Conservation (phyloP, 768 basidiomycete species). For the Polyporus arcularius region DNA sequence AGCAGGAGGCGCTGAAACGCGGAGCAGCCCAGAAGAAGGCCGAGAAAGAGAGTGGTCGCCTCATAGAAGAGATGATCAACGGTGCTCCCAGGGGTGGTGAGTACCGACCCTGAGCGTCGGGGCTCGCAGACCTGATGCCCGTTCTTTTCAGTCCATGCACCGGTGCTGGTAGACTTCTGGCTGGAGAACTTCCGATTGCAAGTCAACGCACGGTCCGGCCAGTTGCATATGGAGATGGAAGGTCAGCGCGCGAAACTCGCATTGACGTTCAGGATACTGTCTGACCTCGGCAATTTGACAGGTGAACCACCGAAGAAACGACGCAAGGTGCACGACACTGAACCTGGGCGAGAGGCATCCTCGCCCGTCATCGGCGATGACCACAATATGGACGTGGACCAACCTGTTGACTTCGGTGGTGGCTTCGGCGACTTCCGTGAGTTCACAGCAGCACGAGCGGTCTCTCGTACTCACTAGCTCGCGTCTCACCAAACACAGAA, state of each 20-base stretch:
- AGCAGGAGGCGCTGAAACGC: constrained; percentile 55
- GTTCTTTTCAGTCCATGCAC: constrained; percentile 55
- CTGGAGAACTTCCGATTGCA: constrained; percentile 68
- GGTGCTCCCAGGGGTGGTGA: constrained; percentile 65
- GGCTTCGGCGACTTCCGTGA: constrained; percentile 16
- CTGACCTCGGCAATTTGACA: constrained; percentile 18
- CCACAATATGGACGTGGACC: constrained; percentile 20
- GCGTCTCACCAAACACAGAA: not conserved
- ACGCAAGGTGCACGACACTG: constrained; percentile 37
- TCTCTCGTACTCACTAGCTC: not conserved
- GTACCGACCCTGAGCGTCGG: constrained; percentile 21
- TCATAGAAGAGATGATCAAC: constrained; percentile 68
- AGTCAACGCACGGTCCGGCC: constrained; percentile 59
- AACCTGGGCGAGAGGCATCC: not conserved
- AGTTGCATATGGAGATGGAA: constrained; percentile 39
- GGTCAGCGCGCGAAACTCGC: constrained; percentile 27
- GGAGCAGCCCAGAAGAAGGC: constrained; percentile 52
- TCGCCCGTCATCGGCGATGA: not conserved
- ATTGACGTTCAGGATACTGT: not conserved
- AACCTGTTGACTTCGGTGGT: constrained; percentile 28
- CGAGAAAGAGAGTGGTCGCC: constrained; percentile 54
- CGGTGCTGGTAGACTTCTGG: constrained; percentile 75
- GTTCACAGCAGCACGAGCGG: not conserved
- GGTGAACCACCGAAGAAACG: constrained; percentile 52
- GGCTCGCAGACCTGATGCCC: not conserved